Base-by-base conservation (phyloP, 2,329 filamentous ascomycete species). In the Ploettnerulaceae sp. region DNA sequence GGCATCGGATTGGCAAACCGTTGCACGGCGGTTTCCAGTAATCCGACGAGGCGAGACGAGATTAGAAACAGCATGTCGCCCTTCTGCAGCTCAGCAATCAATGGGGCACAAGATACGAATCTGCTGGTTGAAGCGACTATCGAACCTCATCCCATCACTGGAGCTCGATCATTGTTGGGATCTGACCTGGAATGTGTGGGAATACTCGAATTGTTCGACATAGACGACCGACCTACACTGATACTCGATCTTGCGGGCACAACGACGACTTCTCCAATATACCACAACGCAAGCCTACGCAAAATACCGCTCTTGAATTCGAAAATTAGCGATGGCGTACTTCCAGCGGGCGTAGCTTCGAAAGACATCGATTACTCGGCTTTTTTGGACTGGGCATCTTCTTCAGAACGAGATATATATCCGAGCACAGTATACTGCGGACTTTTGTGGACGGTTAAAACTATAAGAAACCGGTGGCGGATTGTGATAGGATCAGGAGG, bases 211-310 rank as follows among this genome's bases (percentile, higher is more conserved):
- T 45, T 55, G 4, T 48, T 59, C 33, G 56, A 56, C 8, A 44
- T 48, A 11, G 56, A 58, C 36, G 56, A 58, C 15, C 47, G 53
- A 25, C 52, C 57, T 0, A 43, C 52, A 6, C 55, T 59, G 22
- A 45, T 59, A 12, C 47, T 57, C 31, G 57, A 59, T 26, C 39
- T 58, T 18, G 39, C 39, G 18, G 44, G 45, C 18, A 2, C 45
- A 4, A 29, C 39, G 26, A 45, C 44, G 15, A 44, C 29, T 1
- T 51, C 37, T 15, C 54, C 55, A 2, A 33, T 52, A 12, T 59
- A 56, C 22, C 35, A 44, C 33, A 59, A 58, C 42, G 26, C 41
- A 12, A 51, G 53, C 18, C 21, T 55, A 12, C 31, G 17, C 15
- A 44, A 47, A 29, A 25, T 48, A 32, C 44, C 36, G 3, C 25